Conservation (phyloP, 2,329 filamentous ascomycete species). For the Thielaviopsis populi region DNA sequence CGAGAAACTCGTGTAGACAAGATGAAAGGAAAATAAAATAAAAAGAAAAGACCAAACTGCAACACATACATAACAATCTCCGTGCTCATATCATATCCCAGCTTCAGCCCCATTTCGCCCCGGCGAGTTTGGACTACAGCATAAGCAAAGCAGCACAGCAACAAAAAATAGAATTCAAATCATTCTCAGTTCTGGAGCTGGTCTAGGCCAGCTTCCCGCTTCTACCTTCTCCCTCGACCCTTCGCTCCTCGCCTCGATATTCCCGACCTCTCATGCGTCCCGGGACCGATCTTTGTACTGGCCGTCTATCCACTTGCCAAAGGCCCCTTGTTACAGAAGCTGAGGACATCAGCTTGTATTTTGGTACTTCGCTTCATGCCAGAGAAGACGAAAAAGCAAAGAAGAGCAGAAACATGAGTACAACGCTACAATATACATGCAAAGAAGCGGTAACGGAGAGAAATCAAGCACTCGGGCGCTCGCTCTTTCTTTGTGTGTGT, state of each 20-base stretch:
- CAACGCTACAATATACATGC: neutral
- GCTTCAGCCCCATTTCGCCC: neutral
- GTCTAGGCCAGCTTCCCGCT: neutral
- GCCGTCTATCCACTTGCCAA: neutral
- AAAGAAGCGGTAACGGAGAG: neutral
- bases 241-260: neutral
- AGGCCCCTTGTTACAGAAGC: neutral
- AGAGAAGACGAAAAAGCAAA: neutral
- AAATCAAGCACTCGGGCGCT: too few relatives aligned
- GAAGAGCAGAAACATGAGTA: neutral
- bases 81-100: neutral
- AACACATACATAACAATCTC: conserved; percentile 1
- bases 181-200: neutral
- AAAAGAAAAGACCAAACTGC: neutral
- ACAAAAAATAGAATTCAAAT: neutral
- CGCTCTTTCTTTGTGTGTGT: neutral
- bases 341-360: neutral
- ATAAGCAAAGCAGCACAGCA: neutral
- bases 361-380: neutral
- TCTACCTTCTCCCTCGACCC: neutral
- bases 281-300: neutral
- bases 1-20: neutral
- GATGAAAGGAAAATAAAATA: neutral
- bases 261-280: neutral
- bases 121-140: neutral